Percentiles rank a stretch among this genome's conserved stretches.
Conservation (phyloP, 2,329 filamentous ascomycete species). For the Camptophora hylomeconis region DNA sequence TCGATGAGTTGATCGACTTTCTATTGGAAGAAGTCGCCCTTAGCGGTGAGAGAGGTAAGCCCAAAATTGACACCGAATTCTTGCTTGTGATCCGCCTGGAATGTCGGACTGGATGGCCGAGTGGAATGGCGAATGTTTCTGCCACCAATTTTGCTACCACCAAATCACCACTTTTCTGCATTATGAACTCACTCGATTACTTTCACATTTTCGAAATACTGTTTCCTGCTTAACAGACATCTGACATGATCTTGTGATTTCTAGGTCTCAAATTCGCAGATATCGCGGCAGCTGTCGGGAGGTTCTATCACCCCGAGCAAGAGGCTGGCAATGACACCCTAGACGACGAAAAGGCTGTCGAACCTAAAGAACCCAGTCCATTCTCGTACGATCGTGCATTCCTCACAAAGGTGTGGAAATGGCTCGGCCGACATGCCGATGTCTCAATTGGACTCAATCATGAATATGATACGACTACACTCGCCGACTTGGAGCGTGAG, state of each 20-base stretch:
- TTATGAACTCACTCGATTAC: too few species aligned
- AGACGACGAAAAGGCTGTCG: too few species aligned
- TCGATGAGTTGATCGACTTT: conserved; percentile 45
- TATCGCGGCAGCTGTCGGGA: too few species aligned
- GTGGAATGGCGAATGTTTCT: not conserved
- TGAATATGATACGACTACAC: conserved; percentile 27
- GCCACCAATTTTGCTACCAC: not conserved
- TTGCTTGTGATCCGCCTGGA: too few species aligned
- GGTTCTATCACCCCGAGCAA: too few species aligned
- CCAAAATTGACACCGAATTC: conserved; percentile 9
- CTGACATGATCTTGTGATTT: too few species aligned
- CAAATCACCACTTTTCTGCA: not conserved
- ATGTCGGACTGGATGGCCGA: too few species aligned
- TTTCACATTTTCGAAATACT: too few species aligned
- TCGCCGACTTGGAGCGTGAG: conserved; percentile 27
- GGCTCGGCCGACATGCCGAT: conserved; percentile 43
- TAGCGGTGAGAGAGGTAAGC: conserved; percentile 43
- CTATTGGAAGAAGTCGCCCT: conserved; percentile 47
- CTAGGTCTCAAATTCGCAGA: too few species aligned
- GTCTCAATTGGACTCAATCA: conserved; percentile 35
- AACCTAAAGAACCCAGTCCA: too few species aligned
- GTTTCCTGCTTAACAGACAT: too few species aligned
- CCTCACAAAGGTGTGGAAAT: conserved; percentile 43
- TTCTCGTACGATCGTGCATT: conserved; percentile 35
- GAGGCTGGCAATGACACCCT: too few species aligned